phyloP scores from a whole-genome alignment of 768 basidiomycete genomes.

The Pluteus cervinus region DNA sequence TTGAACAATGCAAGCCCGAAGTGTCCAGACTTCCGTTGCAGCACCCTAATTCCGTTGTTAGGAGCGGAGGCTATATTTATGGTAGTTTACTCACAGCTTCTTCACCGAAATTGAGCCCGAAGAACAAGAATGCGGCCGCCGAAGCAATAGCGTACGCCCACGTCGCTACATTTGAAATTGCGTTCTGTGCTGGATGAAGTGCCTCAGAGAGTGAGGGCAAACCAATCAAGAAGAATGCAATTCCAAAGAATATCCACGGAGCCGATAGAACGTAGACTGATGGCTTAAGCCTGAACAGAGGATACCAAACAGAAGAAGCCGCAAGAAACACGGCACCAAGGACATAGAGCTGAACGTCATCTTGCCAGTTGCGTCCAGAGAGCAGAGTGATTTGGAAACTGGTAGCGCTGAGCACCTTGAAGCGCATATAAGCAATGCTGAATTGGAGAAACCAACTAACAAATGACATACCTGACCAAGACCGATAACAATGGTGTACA shows the following conservation, averaged over 20 bases:
- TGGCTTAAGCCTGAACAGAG: slow-evolving; percentile 81
- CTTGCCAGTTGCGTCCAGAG: slow-evolving; percentile 80
- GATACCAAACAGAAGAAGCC: slow-evolving; percentile 85
- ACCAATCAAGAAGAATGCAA: slow-evolving; percentile 90
- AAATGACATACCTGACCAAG: slow-evolving; percentile 57
- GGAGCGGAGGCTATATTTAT: no score
- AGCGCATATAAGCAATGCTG: slow-evolving; percentile 8
- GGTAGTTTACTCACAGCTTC: slow-evolving; percentile 80
- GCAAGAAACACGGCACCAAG: slow-evolving; percentile 86
- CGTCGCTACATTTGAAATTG: slow-evolving; percentile 71
- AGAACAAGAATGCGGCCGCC: slow-evolving; percentile 90
- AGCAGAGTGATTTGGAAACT: slow-evolving; percentile 94
- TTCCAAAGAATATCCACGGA: slow-evolving; percentile 88
- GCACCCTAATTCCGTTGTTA: slow-evolving; percentile 53
- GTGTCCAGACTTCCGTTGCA: slow-evolving; percentile 90
- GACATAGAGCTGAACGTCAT: slow-evolving; percentile 79
- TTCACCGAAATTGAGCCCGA: slow-evolving; percentile 95
- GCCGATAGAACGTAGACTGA: slow-evolving; percentile 81
- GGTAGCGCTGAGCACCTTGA: slow-evolving; percentile 78
- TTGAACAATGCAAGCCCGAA: slow-evolving; percentile 89
- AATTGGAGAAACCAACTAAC: neutral
- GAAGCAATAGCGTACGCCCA: slow-evolving; percentile 92
- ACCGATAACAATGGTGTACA: slow-evolving; percentile 87
- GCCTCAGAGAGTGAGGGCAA: slow-evolving; percentile 67
- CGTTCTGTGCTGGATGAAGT: slow-evolving; percentile 56